phyloP scores from a whole-genome alignment of 768 basidiomycete genomes.

The Phylloporus scabripes region DNA sequence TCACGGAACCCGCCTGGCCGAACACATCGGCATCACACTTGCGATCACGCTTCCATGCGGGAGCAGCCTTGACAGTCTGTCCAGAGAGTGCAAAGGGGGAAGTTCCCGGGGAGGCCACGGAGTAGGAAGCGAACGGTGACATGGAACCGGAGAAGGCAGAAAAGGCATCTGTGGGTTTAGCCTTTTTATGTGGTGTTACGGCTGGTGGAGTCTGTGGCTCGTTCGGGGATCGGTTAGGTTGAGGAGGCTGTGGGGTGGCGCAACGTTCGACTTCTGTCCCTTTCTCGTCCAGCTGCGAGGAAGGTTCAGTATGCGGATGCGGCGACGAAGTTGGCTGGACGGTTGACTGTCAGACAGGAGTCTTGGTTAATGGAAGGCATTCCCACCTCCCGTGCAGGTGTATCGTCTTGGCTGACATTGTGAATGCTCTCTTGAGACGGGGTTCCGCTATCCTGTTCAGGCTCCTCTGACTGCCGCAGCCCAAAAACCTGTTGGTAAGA shows the following conservation, averaged over 20 bases:
- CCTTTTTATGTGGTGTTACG: constrained; percentile 12
- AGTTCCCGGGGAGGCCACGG: constrained; percentile 17
- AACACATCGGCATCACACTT: constrained; percentile 8
- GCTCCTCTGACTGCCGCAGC: constrained; percentile 8
- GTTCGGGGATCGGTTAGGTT: constrained; percentile 1
- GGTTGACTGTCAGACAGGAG: constrained; percentile 8
- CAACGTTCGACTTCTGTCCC: constrained; percentile 5
- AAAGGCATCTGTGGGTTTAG: constrained; percentile 28
- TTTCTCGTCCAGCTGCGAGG: constrained; percentile 8
- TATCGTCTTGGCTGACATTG: not conserved
- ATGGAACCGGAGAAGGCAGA: constrained; percentile 34
- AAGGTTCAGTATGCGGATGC: not conserved
- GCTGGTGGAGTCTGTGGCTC: constrained; percentile 10
- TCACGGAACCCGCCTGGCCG: constrained; percentile 1
- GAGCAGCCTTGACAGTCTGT: constrained; percentile 12
- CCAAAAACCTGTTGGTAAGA: constrained; percentile 19
- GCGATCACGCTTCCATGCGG: constrained; percentile 24
- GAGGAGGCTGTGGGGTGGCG: constrained; percentile 10
- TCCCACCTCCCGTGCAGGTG: constrained; percentile 15
- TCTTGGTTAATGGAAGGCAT: not conserved
- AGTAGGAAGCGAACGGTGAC: constrained; percentile 33
- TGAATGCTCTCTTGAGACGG: constrained; percentile 1
- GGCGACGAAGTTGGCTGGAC: constrained; percentile 11
- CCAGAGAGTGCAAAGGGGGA: constrained; percentile 22
- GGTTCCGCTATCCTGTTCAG: constrained; percentile 8